These are phyloP conservation scores for Aureobasidium zeae DNA, from an alignment of 2,329 filamentous ascomycete species.

Conservation along the genomic window DNA sequence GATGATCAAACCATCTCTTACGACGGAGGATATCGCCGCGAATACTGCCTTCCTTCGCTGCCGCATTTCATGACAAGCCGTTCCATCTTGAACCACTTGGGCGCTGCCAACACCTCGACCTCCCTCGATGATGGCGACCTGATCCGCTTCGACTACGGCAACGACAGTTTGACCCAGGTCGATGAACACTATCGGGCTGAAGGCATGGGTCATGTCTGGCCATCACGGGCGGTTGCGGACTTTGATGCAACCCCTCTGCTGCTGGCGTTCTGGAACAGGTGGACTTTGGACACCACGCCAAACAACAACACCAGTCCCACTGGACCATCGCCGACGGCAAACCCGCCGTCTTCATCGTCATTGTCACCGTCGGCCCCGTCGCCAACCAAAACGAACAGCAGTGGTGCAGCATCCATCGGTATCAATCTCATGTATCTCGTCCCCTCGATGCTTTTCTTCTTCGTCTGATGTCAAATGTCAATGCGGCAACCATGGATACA, in stretches of 20 bases:
- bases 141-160: slow-evolving; percentile 22
- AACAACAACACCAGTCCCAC: slow-evolving; percentile 10
- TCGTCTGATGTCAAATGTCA: too few species aligned
- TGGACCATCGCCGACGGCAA: slow-evolving; percentile 11
- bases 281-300: slow-evolving; percentile 18
- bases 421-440: too few species aligned
- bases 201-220: slow-evolving; percentile 36
- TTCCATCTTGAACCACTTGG: slow-evolving; percentile 30
- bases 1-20: slow-evolving; percentile 36
- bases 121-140: slow-evolving; percentile 25
- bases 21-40: slow-evolving; percentile 26
- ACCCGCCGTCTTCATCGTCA: slow-evolving; percentile 2
- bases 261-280: slow-evolving; percentile 21
- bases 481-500: too few species aligned
- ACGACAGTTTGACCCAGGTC: slow-evolving; percentile 20
- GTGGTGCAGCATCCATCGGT: too few species aligned
- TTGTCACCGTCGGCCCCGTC: not conserved
- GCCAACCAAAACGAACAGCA: not conserved
- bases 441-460: too few species aligned
- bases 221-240: slow-evolving; percentile 22
- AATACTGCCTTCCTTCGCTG: slow-evolving; percentile 24
- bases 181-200: slow-evolving; percentile 33
- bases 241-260: slow-evolving; percentile 21
- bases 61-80: slow-evolving; percentile 31
- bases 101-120: slow-evolving; percentile 22